Conservation (phyloP, 202 grass and related monocot species). For the Dendrocalamus latiflorus region DNA sequence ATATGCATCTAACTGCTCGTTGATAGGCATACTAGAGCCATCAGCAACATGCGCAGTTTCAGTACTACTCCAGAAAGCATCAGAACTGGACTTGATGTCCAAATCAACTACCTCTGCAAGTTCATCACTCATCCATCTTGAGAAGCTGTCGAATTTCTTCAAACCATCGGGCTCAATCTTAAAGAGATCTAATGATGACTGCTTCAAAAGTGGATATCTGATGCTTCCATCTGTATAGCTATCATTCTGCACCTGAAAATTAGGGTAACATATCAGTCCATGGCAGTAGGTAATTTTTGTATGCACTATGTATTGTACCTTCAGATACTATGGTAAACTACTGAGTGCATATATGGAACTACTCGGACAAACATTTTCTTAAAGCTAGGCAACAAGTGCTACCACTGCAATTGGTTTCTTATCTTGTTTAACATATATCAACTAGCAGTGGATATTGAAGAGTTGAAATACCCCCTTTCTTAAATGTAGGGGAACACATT, state of each 20-base stretch:
- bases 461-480: neutral
- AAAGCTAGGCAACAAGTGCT: neutral
- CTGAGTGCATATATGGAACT: neutral
- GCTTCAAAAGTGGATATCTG: slow-evolving; percentile 59
- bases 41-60: slow-evolving; percentile 60
- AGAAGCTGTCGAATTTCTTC: slow-evolving; percentile 97
- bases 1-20: slow-evolving; percentile 64
- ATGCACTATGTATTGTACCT: neutral
- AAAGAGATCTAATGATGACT: slow-evolving; percentile 65
- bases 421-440: neutral
- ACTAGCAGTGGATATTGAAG: neutral
- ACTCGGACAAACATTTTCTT: slow-evolving; percentile 2
- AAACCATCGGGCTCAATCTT: slow-evolving; percentile 67
- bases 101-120: slow-evolving; percentile 78
- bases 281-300: slow-evolving; percentile 12
- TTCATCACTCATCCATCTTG: slow-evolving; percentile 91
- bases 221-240: slow-evolving; percentile 34
- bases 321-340: neutral
- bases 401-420: slow-evolving; percentile 16
- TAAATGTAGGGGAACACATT: neutral
- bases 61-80: slow-evolving; percentile 65
- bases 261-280: slow-evolving; percentile 33
- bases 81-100: slow-evolving; percentile 72
- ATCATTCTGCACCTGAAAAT: slow-evolving; percentile 41
- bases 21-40: slow-evolving; percentile 60